Base-by-base conservation (phyloP, 2,329 filamentous ascomycete genomes). In the Beauveria sp. region DNA sequence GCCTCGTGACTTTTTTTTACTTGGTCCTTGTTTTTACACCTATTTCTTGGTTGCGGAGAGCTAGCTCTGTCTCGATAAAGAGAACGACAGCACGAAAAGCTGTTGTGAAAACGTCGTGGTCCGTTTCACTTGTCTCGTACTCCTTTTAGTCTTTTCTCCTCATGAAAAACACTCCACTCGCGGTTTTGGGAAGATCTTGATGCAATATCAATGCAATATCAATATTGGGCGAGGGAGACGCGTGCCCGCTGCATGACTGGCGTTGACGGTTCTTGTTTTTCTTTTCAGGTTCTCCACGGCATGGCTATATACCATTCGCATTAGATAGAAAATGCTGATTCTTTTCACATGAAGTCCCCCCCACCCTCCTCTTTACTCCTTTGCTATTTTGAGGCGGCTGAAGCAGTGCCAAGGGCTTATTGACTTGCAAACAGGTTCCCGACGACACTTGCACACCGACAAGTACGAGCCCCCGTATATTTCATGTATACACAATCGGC, bases 221-320 rank as follows among this genome's bases (percentile, higher is more conserved):
- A 51, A 58, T 14, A 1, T 20, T 55, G 55, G 55, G 55, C 55
- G 30, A 30, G 46, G 46, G 20, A 24, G 55, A 58, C 22, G 26
- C 24, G 20, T 51, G 24, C 47, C 55, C 46, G 46, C 46, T 58
- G 55, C 55, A 58, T 58, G 55, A 34, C 55, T 51, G 55, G 55
- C 55, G 55, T 58, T 58, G 28, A 43, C 16, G 55, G 34, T 43
- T 51, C 28, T 50, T 24, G 20, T 40, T 50, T 56, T 34, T 12
- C 34, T 16, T 58, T 50, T 12, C 34, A 10, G 4, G 12, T 46
- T 37, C 12, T 16, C 43, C 47, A 24, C 22, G 22, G 24, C 56
- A 59, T 59, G 47, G 55, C 47, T 26, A 43, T 37, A 59, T 50
- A 59, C 22, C 40, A 50, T 59, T 26, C 20, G 40, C 46, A 52